phyloP scores from a whole-genome alignment of 2,329 filamentous ascomycete genomes.

The Dactylonectria estremocensis region DNA sequence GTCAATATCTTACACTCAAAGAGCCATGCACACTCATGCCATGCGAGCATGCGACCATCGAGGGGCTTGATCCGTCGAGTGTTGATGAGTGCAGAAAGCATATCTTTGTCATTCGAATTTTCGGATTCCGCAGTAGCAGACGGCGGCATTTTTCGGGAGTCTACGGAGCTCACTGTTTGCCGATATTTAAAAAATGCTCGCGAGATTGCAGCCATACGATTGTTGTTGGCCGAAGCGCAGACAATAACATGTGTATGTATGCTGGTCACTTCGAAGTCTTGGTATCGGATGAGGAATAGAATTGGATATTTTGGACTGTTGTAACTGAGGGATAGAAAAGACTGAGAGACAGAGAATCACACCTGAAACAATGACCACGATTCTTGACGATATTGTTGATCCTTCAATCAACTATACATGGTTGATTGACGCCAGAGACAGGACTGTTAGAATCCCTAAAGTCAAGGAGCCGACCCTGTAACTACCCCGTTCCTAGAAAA shows the following conservation, averaged over 20 bases:
- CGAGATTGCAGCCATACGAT: neutral
- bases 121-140: neutral
- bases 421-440: no score
- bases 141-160: neutral
- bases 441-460: no score
- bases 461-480: no score
- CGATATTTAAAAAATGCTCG: neutral
- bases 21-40: neutral
- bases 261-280: neutral
- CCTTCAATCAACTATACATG: no score
- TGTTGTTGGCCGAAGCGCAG: neutral
- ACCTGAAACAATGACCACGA: no score
- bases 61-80: neutral
- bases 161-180: neutral
- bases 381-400: no score
- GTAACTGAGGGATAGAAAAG: no score
- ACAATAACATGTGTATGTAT: neutral
- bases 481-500: no score
- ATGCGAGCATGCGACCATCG: neutral
- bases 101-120: neutral
- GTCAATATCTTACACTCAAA: neutral
- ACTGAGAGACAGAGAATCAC: no score
- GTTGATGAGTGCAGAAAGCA: neutral
- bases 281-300: neutral
- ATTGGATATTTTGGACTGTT: no score